A percentile compares a stretch with the other conserved stretches of the same genome.
phyloP scores from a whole-genome alignment of 2,329 filamentous ascomycete genomes.

The Fusarium bulbicola region DNA sequence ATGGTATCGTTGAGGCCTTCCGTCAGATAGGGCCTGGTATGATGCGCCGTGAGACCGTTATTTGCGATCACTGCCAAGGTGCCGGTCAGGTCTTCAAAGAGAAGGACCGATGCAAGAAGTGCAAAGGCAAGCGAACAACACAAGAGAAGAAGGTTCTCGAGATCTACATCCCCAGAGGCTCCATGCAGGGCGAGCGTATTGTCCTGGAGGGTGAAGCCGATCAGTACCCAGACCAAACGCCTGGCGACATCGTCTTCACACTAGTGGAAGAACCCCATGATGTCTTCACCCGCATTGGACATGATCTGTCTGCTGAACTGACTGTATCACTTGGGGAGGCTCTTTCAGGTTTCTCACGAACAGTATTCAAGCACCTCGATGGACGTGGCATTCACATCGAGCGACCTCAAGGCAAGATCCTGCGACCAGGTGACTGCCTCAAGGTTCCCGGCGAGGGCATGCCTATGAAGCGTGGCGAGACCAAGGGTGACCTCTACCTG shows the following conservation, averaged over 20 bases:
- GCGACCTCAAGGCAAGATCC: conserved; percentile 81
- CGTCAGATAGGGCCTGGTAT: conserved; percentile 87
- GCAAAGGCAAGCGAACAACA: conserved; percentile 89
- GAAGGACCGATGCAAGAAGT: conserved; percentile 98
- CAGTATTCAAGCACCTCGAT: conserved; percentile 92
- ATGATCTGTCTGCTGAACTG: conserved; percentile 84
- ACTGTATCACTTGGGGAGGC: conserved; percentile 85
- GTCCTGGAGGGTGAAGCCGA: conserved; percentile 93
- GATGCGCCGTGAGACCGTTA: conserved; percentile 80
- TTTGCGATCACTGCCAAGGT: conserved; percentile 85
- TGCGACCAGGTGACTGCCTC: conserved; percentile 84
- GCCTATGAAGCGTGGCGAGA: conserved; percentile 87
- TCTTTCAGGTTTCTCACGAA: conserved; percentile 86
- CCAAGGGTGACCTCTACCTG: conserved; percentile 87
- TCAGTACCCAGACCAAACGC: conserved; percentile 86
- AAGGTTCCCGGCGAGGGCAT: conserved; percentile 92
- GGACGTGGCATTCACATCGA: conserved; percentile 87
- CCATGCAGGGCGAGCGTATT: conserved; percentile 87
- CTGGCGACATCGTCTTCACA: conserved; percentile 93
- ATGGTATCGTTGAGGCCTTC: conserved; percentile 79
- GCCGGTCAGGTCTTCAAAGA: conserved; percentile 90
- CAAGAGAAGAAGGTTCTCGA: conserved; percentile 94
- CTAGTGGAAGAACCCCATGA: conserved; percentile 84
- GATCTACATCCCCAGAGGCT: conserved; percentile 92
- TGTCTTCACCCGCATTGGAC: conserved; percentile 81